Evolutionary conservation across 2,329 filamentous ascomycete species (phyloP).

Genomic region (Beauveria scarabaeidicola): DNA sequence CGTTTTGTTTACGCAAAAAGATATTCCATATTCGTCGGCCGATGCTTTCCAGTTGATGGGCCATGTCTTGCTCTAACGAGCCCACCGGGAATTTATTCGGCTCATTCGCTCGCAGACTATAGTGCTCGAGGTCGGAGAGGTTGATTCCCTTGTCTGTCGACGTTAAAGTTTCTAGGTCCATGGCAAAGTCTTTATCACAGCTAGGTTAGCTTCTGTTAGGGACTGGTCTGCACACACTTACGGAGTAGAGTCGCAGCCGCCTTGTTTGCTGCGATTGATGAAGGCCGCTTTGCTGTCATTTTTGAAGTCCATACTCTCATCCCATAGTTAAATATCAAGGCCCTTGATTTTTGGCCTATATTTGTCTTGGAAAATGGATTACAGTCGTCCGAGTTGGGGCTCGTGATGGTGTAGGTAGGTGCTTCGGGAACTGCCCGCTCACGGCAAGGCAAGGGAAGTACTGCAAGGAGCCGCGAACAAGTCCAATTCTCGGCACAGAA

Average conservation of each 20-base stretch:
- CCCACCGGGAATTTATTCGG: background rate
- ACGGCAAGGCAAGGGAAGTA: too few relatives aligned
- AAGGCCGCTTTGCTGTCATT: background rate
- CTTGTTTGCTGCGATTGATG: background rate
- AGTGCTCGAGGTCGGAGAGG: background rate
- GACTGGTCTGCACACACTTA: background rate
- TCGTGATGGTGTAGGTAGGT: too few relatives aligned
- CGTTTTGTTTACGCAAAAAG: background rate
- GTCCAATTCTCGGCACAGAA: too few relatives aligned
- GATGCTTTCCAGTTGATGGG: background rate
- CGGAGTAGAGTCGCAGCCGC: background rate
- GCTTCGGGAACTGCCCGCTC: too few relatives aligned
- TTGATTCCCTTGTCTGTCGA: background rate
- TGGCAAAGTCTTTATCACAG: background rate
- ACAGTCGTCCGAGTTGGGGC: too few relatives aligned
- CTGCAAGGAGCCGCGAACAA: too few relatives aligned
- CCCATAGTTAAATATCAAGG: too few relatives aligned
- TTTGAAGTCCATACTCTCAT: background rate
- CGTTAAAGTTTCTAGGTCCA: background rate
- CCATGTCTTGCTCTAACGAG: background rate
- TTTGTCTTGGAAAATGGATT: too few relatives aligned
- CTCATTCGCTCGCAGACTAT: background rate
- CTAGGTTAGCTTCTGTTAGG: background rate
- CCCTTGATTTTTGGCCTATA: too few relatives aligned
- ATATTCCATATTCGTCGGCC: constrained; percentile 4